Evolutionary conservation across 768 basidiomycete species (phyloP), one percentile per base, ranked within the genome.

Genomic region (Tylopilus plumbeoviolaceoides): DNA sequence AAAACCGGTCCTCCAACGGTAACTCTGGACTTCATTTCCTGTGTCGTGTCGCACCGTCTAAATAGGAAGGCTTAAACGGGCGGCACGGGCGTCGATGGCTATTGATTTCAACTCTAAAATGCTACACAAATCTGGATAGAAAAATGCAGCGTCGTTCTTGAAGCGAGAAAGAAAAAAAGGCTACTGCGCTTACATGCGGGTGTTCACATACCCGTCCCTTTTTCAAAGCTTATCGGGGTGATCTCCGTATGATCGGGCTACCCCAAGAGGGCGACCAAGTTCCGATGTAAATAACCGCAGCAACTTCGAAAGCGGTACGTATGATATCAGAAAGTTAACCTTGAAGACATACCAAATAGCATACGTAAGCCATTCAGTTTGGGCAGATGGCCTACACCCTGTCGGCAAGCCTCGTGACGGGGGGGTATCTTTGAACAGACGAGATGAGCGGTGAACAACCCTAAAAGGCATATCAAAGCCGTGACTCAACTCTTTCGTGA

Each of bases 241-340:
- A 67, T 63, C 65, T 59, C 50, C 36, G 36, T 55, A 65, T 18
- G 44, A 67, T 62, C 63, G 64, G 59, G 65, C 59, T 58, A 1
- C 39, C 60, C 53, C 27, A 8, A 23, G 38, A 21, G 20, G 48
- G 31, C 23, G 25, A 7, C 50, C 40, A 52, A 54, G 56, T 41
- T 52, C 60, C 48, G 64, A 50, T 25, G 28, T 47, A 44, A 12
- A 60, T 66, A 59, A 48, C 53, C 54, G 42, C 45, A 54, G 12
- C 27, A 48, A 30, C 7, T 30, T 30, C 30, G 18, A 38, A 54
- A 45, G 50, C 49, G 50, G 46, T 48, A 12, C n/a, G 38, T 38
- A 57, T 56, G 51, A 52, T 36, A 31, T 48, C 46, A 54, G 45
- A 54, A 66, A 68, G 64, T 48, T 66, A 67, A 68, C 66, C 58